phyloP scores from a whole-genome alignment of 192 early-diverging fungal species.

The Umbelopsis sp. region DNA sequence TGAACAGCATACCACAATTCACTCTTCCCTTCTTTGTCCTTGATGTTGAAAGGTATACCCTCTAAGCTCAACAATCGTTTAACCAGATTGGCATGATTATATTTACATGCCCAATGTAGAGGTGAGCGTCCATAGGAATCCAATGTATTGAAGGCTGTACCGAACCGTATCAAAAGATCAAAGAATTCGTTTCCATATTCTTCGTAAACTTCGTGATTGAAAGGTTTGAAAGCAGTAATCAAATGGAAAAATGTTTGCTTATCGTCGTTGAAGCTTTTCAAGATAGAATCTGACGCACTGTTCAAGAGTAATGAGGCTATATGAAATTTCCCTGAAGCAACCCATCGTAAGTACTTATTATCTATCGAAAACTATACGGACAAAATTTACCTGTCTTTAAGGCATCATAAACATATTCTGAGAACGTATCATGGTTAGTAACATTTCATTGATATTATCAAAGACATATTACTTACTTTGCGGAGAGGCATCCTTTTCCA shows the following conservation, averaged over 20 bases:
- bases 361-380: background rate
- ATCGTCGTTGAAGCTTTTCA: background rate
- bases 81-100: constrained; percentile 35
- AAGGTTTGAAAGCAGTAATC: constrained; percentile 42
- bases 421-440: background rate
- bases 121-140: constrained; percentile 42
- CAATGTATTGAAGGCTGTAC: constrained; percentile 17
- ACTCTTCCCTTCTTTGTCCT: constrained; percentile 41
- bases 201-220: constrained; percentile 40
- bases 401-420: constrained; percentile 42
- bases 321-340: constrained; percentile 47
- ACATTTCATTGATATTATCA: background rate
- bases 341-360: background rate
- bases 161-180: constrained; percentile 22
- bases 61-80: constrained; percentile 28
- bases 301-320: constrained; percentile 46
- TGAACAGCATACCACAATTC: constrained; percentile 50
- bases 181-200: constrained; percentile 47
- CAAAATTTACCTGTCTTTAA: constrained; percentile 34
- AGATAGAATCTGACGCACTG: constrained; percentile 20
- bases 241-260: constrained; percentile 48
- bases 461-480: background rate
- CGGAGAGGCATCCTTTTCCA: constrained; percentile 41
- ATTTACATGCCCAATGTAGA: constrained; percentile 54
- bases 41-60: constrained; percentile 1